Conservation (phyloP, 768 basidiomycete species). For the Leccinum disarticulatum region DNA sequence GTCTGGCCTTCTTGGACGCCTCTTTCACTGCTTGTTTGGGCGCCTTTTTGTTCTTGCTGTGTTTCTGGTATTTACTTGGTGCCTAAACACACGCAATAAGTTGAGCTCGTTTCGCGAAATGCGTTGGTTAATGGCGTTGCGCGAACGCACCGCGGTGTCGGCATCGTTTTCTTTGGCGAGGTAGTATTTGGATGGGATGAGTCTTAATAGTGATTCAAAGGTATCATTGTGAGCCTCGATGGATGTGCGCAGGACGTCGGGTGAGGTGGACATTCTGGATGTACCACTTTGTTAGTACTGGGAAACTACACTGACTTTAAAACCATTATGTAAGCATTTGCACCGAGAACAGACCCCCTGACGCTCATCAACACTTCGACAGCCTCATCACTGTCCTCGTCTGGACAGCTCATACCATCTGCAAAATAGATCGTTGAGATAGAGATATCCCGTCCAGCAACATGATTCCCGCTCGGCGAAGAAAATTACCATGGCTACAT, state of each 20-base stretch:
- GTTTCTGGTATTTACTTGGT: conserved; percentile 78
- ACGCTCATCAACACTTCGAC: too few relatives aligned
- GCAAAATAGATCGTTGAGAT: too few relatives aligned
- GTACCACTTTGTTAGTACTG: too few relatives aligned
- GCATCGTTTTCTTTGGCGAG: neutral
- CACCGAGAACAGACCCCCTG: too few relatives aligned
- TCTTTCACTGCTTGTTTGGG: conserved; percentile 88
- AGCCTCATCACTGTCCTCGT: too few relatives aligned
- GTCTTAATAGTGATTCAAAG: neutral
- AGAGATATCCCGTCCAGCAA: too few relatives aligned
- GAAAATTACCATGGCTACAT: too few relatives aligned
- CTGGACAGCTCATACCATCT: too few relatives aligned
- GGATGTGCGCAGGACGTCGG: neutral
- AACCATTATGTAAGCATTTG: too few relatives aligned
- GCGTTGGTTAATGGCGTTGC: neutral
- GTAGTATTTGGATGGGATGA: neutral
- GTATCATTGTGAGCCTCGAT: neutral
- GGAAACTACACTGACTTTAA: too few relatives aligned
- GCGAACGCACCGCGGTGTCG: conserved; percentile 16
- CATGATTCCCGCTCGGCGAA: too few relatives aligned
- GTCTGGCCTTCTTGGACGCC: conserved; percentile 83
- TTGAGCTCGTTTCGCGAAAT: neutral
- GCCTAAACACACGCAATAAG: neutral
- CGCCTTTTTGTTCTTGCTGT: conserved; percentile 82
- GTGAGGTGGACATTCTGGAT: neutral